Conservation (phyloP, 2,329 filamentous ascomycete species). For the Ophiocordyceps camponoti-saundersi region DNA sequence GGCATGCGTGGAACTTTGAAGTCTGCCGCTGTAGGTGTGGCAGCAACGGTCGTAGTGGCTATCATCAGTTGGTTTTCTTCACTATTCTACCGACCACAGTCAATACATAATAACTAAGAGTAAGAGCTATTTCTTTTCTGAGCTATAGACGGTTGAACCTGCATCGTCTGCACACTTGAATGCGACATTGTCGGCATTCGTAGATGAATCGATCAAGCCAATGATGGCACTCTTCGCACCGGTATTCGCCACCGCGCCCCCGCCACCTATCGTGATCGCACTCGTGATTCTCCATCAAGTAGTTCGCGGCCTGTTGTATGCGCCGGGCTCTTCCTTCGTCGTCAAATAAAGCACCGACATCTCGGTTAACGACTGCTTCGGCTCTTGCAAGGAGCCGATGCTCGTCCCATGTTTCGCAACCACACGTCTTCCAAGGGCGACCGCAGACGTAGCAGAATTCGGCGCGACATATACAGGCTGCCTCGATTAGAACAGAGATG, state of each 20-base stretch:
- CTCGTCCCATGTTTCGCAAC: conserved; percentile 21
- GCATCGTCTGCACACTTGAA: conserved; percentile 29
- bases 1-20: conserved; percentile 2
- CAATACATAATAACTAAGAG: too few species aligned
- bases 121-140: too few species aligned
- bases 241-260: conserved; percentile 12
- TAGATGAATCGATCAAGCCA: conserved; percentile 23
- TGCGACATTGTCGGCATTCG: conserved; percentile 25
- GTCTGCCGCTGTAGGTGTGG: conserved; percentile 1
- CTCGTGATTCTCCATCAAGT: too few species aligned
- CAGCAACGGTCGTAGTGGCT: not conserved
- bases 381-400: conserved; percentile 4
- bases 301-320: not conserved
- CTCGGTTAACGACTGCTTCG: too few species aligned
- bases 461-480: conserved; percentile 25
- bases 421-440: conserved; percentile 20
- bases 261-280: conserved; percentile 22
- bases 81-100: too few species aligned
- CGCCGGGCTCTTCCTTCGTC: too few species aligned
- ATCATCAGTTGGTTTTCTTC: not conserved
- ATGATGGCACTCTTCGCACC: conserved; percentile 27
- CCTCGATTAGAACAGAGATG: not conserved
- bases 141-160: conserved; percentile 22
- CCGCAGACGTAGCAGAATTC: conserved; percentile 33
- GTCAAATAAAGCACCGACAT: too few species aligned